Base-by-base conservation (phyloP, 2,329 filamentous ascomycete genomes). In the Diaporthe aspalathi region DNA sequence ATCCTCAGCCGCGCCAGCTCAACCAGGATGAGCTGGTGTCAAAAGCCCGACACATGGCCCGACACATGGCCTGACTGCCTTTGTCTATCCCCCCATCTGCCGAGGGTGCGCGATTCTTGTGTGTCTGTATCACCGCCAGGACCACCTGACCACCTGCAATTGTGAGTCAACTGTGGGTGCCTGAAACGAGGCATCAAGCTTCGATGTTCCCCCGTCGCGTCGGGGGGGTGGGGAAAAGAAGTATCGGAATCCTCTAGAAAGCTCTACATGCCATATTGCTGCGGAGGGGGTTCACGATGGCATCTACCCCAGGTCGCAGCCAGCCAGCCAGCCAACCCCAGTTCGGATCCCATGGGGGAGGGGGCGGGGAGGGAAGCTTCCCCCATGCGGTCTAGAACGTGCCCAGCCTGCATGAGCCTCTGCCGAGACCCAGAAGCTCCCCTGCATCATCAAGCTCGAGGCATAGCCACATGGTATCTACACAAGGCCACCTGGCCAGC, bases 1-100 rank as follows among this genome's bases (percentile, higher is more conserved):
- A 38, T 38, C 2, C 35, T 38, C 35, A 38, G 35, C 9, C 47
- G 8, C 35, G 11, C 53, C 14, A 47, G 29, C 17, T 32, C 43
- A 53, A 43, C 53, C 43, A 2, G 60, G 27, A 60, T 43, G 66
- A 68, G 52, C 66, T 50, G 38, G 60, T 49, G 45, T 50, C 32
- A 35, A 35, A 5, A 9, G 32, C 32, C n/a, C n/a, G n/a, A n/a
- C n/a, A n/a, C 29, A 38, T 17, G 38, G n/a, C 53, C 66, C 66
- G 66, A 49, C 29, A 24, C 14, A 40, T 68, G 66, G 45, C 53
- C 52, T 68, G 53, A 68, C 53, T 60, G 43, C 66, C n/a, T n/a
- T n/a, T n/a, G 22, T 53, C 6, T 38, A 38, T 38, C 35, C 43
- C 27, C n/a, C 43, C 50, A 11, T 12, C 35, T 50, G 40, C 53